Conservation (phyloP, 1,284 basidiomycete genomes). For the Caloboletus firmus region DNA sequence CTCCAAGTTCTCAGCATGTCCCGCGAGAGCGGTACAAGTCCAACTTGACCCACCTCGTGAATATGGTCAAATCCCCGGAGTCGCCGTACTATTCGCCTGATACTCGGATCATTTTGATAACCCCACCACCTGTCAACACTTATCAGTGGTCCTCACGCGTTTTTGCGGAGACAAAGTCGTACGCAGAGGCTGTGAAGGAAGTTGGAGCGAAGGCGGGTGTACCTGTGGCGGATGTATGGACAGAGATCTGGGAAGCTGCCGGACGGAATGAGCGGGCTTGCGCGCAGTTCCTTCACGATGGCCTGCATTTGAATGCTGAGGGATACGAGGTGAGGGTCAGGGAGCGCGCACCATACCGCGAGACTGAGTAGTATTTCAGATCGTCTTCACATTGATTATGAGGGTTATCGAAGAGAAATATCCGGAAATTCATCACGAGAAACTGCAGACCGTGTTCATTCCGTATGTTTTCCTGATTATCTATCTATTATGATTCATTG, state of each 20-base stretch:
- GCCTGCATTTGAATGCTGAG: constrained; percentile 70
- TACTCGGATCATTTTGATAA: constrained; percentile 80
- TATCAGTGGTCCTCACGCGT: constrained; percentile 59
- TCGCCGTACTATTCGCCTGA: constrained; percentile 70
- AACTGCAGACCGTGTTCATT: constrained; percentile 53
- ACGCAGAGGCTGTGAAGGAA: constrained; percentile 68
- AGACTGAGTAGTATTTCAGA: constrained; percentile 39
- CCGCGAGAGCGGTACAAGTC: constrained; percentile 64
- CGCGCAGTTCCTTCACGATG: constrained; percentile 59
- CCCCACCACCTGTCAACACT: constrained; percentile 81
- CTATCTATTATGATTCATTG: not conserved
- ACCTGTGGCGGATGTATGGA: constrained; percentile 71
- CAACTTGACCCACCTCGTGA: constrained; percentile 66
- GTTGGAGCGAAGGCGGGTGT: constrained; percentile 57
- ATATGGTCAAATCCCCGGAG: constrained; percentile 56
- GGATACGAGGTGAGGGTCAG: constrained; percentile 61
- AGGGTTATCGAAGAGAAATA: constrained; percentile 55
- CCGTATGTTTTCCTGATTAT: constrained; percentile 45
- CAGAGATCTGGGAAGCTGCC: constrained; percentile 61
- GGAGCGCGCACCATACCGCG: not conserved
- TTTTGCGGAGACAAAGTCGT: constrained; percentile 60
- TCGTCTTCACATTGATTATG: constrained; percentile 65
- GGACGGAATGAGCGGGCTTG: constrained; percentile 56
- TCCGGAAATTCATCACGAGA: constrained; percentile 71
- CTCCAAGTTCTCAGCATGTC: constrained; percentile 65